Conservation (phyloP, 768 basidiomycete species). For the Xerocomellus dryophilus region DNA sequence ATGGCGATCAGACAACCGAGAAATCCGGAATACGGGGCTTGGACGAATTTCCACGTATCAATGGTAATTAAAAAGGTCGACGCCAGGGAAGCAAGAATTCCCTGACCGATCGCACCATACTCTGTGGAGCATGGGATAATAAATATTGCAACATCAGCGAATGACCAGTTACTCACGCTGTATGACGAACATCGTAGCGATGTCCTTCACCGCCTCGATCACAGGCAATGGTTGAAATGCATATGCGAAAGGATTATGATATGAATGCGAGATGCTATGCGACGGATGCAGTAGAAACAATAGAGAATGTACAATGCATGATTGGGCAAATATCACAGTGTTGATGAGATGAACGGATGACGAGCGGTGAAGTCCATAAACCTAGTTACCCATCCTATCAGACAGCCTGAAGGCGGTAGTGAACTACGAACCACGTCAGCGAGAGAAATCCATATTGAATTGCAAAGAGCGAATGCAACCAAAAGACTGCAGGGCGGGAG, state of each 20-base stretch:
- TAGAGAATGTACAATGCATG: constrained; percentile 14
- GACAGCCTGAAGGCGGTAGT: not conserved
- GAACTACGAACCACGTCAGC: constrained; percentile 25
- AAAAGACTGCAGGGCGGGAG: constrained; percentile 12
- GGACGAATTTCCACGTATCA: constrained; percentile 9
- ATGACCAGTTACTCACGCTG: constrained; percentile 18
- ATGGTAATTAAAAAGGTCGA: constrained; percentile 6
- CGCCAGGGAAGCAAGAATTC: constrained; percentile 11
- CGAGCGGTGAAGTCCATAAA: constrained; percentile 21
- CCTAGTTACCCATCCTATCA: constrained; percentile 11
- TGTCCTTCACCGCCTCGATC: constrained; percentile 18
- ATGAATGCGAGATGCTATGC: constrained; percentile 2
- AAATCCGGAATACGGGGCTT: constrained; percentile 9
- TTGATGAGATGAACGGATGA: constrained; percentile 23
- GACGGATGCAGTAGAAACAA: constrained; percentile 12
- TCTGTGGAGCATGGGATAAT: constrained; percentile 20
- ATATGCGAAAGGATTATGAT: constrained; percentile 3
- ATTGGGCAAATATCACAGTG: constrained; percentile 24
- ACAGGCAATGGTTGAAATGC: constrained; percentile 12
- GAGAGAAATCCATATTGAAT: constrained; percentile 19
- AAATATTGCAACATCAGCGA: not conserved
- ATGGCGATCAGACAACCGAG: constrained; percentile 20
- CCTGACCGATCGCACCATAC: constrained; percentile 28
- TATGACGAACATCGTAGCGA: constrained; percentile 21
- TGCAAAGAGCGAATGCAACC: constrained; percentile 18